These are phyloP conservation scores for Marchantia polymorpha DNA, from an alignment of 225 moss, liverwort and hornwort species.

Conservation along the genomic window DNA sequence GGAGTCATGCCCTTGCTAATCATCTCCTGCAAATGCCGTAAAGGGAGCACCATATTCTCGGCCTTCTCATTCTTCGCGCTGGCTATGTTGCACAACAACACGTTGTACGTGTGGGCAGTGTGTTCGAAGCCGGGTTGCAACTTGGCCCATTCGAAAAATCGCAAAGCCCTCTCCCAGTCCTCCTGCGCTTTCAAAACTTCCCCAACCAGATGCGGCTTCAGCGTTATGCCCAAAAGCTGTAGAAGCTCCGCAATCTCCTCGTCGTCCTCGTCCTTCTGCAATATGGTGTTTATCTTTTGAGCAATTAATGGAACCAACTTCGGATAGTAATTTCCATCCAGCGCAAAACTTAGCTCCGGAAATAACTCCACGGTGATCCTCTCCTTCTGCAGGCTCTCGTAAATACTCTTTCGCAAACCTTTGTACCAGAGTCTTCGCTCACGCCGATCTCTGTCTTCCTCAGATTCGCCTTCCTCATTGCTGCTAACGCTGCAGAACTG, in stretches of 20 bases:
- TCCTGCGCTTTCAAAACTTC: slow-evolving; percentile 47
- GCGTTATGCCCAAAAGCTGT: slow-evolving; percentile 28
- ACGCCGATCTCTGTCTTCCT: slow-evolving; percentile 17
- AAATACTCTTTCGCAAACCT: slow-evolving; percentile 20
- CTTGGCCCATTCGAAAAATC: slow-evolving; percentile 58
- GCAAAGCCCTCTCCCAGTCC: slow-evolving; percentile 30
- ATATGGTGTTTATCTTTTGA: slow-evolving; percentile 21
- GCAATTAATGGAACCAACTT: slow-evolving; percentile 32
- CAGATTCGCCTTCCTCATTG: slow-evolving; percentile 2
- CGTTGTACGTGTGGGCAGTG: slow-evolving; percentile 54
- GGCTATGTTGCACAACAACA: slow-evolving; percentile 48
- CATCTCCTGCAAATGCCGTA: slow-evolving; percentile 55
- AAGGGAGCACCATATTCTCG: slow-evolving; percentile 33
- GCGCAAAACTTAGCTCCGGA: slow-evolving; percentile 34
- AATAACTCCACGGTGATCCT: slow-evolving; percentile 40
- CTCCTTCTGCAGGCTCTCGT: slow-evolving; percentile 24
- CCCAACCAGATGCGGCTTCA: slow-evolving; percentile 49
- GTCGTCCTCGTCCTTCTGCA: slow-evolving; percentile 22
- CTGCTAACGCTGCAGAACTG: slow-evolving; percentile 16
- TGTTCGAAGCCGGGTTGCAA: slow-evolving; percentile 50
- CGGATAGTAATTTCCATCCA: slow-evolving; percentile 39
- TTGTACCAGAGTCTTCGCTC: slow-evolving; percentile 11
- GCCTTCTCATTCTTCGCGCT: slow-evolving; percentile 38
- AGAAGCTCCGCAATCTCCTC: slow-evolving; percentile 27
- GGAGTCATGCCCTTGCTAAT: slow-evolving; percentile 42